Base-by-base conservation (phyloP, 768 basidiomycete genomes). In the Macrolepiota fuliginosa region DNA sequence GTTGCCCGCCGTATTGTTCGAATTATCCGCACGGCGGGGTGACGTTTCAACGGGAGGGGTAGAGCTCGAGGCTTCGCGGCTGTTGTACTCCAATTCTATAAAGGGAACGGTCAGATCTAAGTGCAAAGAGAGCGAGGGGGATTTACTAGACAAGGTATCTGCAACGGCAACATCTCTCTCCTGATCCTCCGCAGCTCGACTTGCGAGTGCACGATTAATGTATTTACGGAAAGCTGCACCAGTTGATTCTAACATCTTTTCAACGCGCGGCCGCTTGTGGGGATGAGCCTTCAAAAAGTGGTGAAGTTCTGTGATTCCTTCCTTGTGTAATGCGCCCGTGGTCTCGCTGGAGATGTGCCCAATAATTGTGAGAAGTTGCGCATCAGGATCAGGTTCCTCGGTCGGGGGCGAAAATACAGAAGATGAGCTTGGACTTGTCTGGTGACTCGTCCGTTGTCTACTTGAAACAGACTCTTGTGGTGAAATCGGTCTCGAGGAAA, bases 291-390 rank as follows among this genome's bases (percentile, higher is more conserved):
- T 95, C 69, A 98, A 75, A 79, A 95, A 98, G 37, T 94, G 89
- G 71, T 98, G 94, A 24, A 99, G 78, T 68, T 96, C 94, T 2
- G 94, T 96, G 59, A 98, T 95, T 3, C 94, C 93, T 72, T 96
- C 93, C 73, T 94, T 94, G 72, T 94, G 91, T 76, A 93, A 78
- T 15, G 91, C 91, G 15, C 91, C 92, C 3, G 92, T 92, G 24
- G 92, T 91, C 75, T 94, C 90, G 70, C 89, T 91, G 35, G 91
- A 93, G 62, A 92, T 92, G 70, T 94, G 90, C 45, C 87, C 88
- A 68, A 94, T 91, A 66, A 95, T 91, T 12, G 84, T 85, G 60
- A 89, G 83, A 47, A 96, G 76, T 67, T 93, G 89, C 11, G 86
- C 88, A 69, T 95, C 94, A 11, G 92, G 91, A 72, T 96, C 94